Evolutionary conservation across 371 early-diverging fungal genomes (phyloP), one percentile per base, ranked within the genome.

Genomic region (Mucor irregularis): DNA sequence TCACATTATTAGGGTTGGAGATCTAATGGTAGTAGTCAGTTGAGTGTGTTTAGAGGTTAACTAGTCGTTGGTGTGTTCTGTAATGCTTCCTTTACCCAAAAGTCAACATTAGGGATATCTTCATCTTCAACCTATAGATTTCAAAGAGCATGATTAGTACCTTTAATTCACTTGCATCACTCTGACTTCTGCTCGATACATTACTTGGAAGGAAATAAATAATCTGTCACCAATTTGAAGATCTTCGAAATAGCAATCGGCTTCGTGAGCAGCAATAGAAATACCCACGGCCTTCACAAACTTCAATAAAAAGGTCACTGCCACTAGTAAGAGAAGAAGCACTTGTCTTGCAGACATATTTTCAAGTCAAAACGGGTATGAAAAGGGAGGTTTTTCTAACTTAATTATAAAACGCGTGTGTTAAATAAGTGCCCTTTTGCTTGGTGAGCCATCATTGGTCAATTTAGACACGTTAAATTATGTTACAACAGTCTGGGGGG

Each of bases 61-160:
- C 40, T 21, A 6, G 21, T 5, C 40, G 9, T 16, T 11, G 42
- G 54, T n/a, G n/a, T 33, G 1, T 25, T 17, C 19, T 35, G 28
- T 5, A 26, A 11, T 42, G 13, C 47, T 56, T 22, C 16, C 22
- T 24, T 50, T 56, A 56, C 55, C 67, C 74, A 76, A 66, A 90
- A 88, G 50, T 91, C 90, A 58, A 91, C 76, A 47, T 87, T 85
- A 16, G 82, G 70, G 35, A 86, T 68, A 22, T 82, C 86, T 39
- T 87, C 90, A 44, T 87, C 85, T 56, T 77, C 81, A 45, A 92
- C 91, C 78, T 78, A 58, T 21, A 28, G n/a, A n/a, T n/a, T n/a
- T n/a, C 6, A 25, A 40, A 25, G 26, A 16, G 25, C 13, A n/a
- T 4, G 1, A 2, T 5, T 35, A 19, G 11, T 48, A n/a, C n/a